phyloP scores from a whole-genome alignment of 2,329 filamentous ascomycete species.

The Neurospora crassa region DNA sequence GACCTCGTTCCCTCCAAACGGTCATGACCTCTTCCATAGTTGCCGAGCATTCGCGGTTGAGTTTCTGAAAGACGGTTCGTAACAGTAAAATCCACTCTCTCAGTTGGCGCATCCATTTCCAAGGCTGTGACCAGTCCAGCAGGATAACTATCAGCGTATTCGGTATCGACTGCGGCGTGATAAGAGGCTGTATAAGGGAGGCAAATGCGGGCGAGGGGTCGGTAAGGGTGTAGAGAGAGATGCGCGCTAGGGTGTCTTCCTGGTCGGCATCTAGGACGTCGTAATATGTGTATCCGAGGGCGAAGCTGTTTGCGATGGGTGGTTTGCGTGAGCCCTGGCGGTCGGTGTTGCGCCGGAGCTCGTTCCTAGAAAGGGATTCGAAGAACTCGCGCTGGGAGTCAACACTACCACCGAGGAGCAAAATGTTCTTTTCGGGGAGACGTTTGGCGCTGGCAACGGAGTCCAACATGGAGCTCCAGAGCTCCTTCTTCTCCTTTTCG shows the following conservation, averaged over 20 bases:
- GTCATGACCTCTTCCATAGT: slow-evolving; percentile 81
- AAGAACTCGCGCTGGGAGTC: slow-evolving; percentile 81
- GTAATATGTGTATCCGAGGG: slow-evolving; percentile 88
- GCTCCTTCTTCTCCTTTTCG: slow-evolving; percentile 68
- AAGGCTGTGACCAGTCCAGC: slow-evolving; percentile 92
- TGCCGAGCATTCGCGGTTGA: slow-evolving; percentile 67
- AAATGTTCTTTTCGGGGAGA: slow-evolving; percentile 81
- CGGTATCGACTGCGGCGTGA: slow-evolving; percentile 74
- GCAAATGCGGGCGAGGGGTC: slow-evolving; percentile 76
- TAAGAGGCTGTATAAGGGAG: slow-evolving; percentile 70
- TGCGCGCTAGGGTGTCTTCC: slow-evolving; percentile 83
- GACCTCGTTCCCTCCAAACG: slow-evolving; percentile 67
- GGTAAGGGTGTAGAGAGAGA: slow-evolving; percentile 83
- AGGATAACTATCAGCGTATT: slow-evolving; percentile 83
- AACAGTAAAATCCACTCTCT: slow-evolving; percentile 83
- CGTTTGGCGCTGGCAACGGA: slow-evolving; percentile 82
- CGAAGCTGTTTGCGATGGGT: slow-evolving; percentile 84
- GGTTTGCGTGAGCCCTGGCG: slow-evolving; percentile 52
- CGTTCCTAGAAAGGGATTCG: slow-evolving; percentile 49
- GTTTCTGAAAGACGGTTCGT: slow-evolving; percentile 62
- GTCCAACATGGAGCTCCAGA: slow-evolving; percentile 92
- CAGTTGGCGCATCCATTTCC: slow-evolving; percentile 82
- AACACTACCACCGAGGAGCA: slow-evolving; percentile 75
- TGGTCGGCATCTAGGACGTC: slow-evolving; percentile 90
- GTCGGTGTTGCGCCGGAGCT: slow-evolving; percentile 43